Base-by-base conservation (phyloP, 2,329 filamentous ascomycete genomes). In the Alternaria triticimaculans region DNA sequence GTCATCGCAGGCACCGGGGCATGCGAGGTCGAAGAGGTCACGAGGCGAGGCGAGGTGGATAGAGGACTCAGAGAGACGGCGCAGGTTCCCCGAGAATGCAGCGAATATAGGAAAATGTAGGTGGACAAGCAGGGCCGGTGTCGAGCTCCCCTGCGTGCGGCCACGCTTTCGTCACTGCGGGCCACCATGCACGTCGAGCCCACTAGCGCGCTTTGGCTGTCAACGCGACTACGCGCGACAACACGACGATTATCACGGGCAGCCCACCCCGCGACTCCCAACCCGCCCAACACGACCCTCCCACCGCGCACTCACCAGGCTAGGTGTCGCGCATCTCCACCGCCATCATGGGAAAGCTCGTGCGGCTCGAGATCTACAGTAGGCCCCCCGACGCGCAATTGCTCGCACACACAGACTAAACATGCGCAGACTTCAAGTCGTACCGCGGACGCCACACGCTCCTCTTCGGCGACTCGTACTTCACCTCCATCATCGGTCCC, bases 401-500 rank as follows among this genome's bases (percentile, higher is more conserved):
- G 58, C 57, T 45, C 50, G 21, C 65, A 72, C 57, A 37, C 53
- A 53, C n/a, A 18, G 9, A 41, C 65, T 67, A 60, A 53, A 66
- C 64, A 45, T 53, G 60, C 49, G 26, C 76, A 96, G 92, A 99
- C 85, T 99, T 99, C 89, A 99, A 99, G 84, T 98, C 96, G 74
- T 99, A 99, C 85, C 97, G 97, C 82, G 96, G 94, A 62, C 94
- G 97, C 76, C 96, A 99, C 84, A 90, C 89, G 64, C 89, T 99
- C 48, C 88, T 97, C 57, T 97, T 99, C 76, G 95, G 95, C 76
- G 95, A 99, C 84, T 96, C 94, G 3, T 98, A 97, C 82, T 99
- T 99, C 82, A 99, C 96, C 54, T 99, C 96, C 45, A 97, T 99
- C 77, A 98, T 99, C 77, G 96, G 96, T 6, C 96, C 96, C 79